phyloP scores from a whole-genome alignment of 257 asterid genomes.

The Ligustrum vulgare region DNA sequence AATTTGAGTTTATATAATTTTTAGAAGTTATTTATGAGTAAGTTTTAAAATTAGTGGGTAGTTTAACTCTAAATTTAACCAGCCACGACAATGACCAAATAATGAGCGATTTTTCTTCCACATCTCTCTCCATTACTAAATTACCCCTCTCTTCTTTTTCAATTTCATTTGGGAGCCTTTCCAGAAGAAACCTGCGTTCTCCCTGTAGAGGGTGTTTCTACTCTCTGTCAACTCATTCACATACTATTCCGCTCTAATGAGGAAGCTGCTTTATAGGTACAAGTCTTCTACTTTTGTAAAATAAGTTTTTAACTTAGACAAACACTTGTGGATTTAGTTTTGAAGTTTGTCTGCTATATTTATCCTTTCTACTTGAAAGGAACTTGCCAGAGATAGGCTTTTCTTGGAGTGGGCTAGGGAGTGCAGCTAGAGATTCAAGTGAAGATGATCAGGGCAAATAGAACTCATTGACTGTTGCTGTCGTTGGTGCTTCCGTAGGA shows the following conservation, averaged over 20 bases:
- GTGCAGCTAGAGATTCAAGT: conserved; percentile 49
- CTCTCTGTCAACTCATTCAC: conserved; percentile 70
- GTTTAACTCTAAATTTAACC: too few species aligned
- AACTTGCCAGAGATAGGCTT: conserved; percentile 76
- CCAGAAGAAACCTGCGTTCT: conserved; percentile 72
- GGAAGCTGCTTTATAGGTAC: conserved; percentile 87
- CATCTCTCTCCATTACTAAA: too few species aligned
- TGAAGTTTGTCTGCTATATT: not conserved
- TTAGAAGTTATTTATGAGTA: too few species aligned
- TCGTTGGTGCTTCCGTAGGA: conserved; percentile 94
- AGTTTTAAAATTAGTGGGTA: too few species aligned
- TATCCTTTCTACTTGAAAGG: conserved; percentile 36
- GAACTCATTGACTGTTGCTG: conserved; percentile 60
- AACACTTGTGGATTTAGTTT: not conserved
- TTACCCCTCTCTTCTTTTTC: too few species aligned
- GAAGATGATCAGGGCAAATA: conserved; percentile 58
- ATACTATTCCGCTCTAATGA: conserved; percentile 64
- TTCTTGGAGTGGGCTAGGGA: conserved; percentile 70
- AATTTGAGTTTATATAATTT: too few species aligned
- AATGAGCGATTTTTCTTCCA: too few species aligned
- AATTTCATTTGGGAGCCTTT: too few species aligned
- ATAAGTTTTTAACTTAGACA: not conserved
- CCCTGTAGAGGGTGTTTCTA: conserved; percentile 79
- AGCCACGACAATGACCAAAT: too few species aligned
- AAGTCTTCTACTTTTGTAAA: not conserved